Evolutionary conservation across 768 basidiomycete genomes (phyloP).

Genomic region (Podaxis rugospora): DNA sequence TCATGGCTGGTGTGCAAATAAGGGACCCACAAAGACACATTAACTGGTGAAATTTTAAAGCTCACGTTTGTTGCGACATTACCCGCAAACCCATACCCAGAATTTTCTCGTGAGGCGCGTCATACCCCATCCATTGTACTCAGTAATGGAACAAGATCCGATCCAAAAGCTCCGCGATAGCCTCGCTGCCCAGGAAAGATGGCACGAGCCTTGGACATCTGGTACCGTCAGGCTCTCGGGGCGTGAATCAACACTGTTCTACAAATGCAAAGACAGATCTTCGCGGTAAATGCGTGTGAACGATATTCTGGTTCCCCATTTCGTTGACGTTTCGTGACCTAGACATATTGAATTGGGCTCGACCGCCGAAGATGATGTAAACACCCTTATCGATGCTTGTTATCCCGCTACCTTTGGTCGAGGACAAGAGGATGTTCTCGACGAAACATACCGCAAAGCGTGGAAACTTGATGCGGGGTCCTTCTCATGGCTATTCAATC

Average conservation of each 20-base stretch:
- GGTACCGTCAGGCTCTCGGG: background rate
- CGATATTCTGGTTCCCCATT: background rate
- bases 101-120: background rate
- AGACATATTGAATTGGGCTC: background rate
- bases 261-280: background rate
- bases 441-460: constrained; percentile 24
- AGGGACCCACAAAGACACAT: constrained; percentile 4
- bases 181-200: background rate
- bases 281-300: background rate
- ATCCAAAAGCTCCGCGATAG: background rate
- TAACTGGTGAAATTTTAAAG: background rate
- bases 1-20: no score
- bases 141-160: background rate
- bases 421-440: constrained; percentile 20
- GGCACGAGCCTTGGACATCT: constrained; percentile 1
- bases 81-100: background rate
- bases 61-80: background rate
- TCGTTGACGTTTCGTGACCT: background rate
- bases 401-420: constrained; percentile 22
- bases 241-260: background rate
- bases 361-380: constrained; percentile 6
- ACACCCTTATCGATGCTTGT: constrained; percentile 16
- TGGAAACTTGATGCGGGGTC: constrained; percentile 18
- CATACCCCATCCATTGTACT: background rate
- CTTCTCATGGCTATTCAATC: constrained; percentile 19